Percentiles rank a stretch among this genome's conserved stretches.
These are phyloP conservation scores for Nitzschia sp. DNA, from an alignment of 108 stramenopile species.

Conservation along the genomic window DNA sequence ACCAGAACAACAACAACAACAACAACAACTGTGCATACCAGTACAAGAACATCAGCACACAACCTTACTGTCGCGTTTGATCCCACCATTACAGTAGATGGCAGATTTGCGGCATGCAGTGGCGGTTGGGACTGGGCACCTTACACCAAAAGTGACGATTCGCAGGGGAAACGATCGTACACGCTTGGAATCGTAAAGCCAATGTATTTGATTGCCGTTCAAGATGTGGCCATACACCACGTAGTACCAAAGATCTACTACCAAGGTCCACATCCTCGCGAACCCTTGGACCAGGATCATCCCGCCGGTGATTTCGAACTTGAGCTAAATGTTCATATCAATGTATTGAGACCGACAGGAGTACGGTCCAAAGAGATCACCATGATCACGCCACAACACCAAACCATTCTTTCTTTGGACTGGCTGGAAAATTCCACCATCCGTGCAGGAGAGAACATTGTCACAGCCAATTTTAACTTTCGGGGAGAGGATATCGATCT, in stretches of 20 bases:
- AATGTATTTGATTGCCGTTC: conserved; percentile 28
- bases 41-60: conserved; percentile 5
- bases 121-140: conserved; percentile 67
- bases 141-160: conserved; percentile 27
- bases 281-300: conserved; percentile 4
- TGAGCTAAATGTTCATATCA: conserved; percentile 31
- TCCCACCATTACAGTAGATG: conserved; percentile 38
- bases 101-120: conserved; percentile 40
- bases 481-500: conserved; percentile 24
- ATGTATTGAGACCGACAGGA: not conserved
- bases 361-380: not conserved
- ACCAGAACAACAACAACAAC: not conserved
- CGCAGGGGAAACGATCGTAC: conserved; percentile 20
- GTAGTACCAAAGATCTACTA: conserved; percentile 49
- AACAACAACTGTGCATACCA: not conserved
- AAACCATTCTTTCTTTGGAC: not conserved
- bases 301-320: conserved; percentile 17
- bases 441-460: not conserved
- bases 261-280: conserved; percentile 25
- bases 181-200: conserved; percentile 41
- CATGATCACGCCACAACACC: not conserved
- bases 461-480: conserved; percentile 11
- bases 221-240: conserved; percentile 17
- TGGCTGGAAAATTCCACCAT: no score
- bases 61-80: conserved; percentile 40